These are phyloP conservation scores for Rhizopus sp. DNA, from an alignment of 371 early-diverging fungal species.

Conservation along the genomic window DNA sequence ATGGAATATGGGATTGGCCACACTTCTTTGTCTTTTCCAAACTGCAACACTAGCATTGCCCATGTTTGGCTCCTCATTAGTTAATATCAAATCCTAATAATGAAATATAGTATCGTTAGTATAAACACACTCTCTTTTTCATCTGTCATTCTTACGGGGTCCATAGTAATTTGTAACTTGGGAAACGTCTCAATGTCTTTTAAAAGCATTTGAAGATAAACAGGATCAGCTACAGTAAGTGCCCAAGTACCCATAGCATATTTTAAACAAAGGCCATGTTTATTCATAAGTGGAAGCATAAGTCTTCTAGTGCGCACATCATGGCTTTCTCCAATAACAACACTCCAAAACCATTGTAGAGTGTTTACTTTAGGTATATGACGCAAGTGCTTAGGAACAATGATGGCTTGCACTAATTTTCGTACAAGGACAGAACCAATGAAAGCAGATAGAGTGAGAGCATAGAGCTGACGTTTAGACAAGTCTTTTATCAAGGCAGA, in stretches of 20 bases:
- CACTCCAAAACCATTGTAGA: conserved; percentile 25
- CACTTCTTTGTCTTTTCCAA: conserved; percentile 16
- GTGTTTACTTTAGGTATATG: conserved; percentile 31
- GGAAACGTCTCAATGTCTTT: conserved; percentile 27
- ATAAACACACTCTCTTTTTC: background rate
- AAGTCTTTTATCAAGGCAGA: background rate
- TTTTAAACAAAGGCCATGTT: conserved; percentile 34
- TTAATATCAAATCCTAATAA: conserved; percentile 17
- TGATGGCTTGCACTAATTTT: background rate
- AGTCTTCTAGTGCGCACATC: conserved; percentile 20
- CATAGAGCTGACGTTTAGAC: background rate
- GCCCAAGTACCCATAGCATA: conserved; percentile 30
- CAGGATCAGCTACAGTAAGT: conserved; percentile 29
- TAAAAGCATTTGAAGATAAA: conserved; percentile 22
- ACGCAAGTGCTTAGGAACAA: conserved; percentile 23
- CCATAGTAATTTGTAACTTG: conserved; percentile 17
- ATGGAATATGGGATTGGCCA: conserved; percentile 42
- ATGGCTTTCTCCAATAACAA: conserved; percentile 21
- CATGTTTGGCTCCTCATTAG: conserved; percentile 16
- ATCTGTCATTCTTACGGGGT: conserved; percentile 18
- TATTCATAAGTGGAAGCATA: conserved; percentile 22
- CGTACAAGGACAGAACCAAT: background rate
- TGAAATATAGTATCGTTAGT: background rate
- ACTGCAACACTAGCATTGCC: conserved; percentile 12
- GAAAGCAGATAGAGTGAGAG: background rate